Percentiles rank a stretch among this genome's conserved stretches.
Evolutionary conservation across 257 asterid genomes (phyloP).

Genomic region (Avicennia marina): DNA sequence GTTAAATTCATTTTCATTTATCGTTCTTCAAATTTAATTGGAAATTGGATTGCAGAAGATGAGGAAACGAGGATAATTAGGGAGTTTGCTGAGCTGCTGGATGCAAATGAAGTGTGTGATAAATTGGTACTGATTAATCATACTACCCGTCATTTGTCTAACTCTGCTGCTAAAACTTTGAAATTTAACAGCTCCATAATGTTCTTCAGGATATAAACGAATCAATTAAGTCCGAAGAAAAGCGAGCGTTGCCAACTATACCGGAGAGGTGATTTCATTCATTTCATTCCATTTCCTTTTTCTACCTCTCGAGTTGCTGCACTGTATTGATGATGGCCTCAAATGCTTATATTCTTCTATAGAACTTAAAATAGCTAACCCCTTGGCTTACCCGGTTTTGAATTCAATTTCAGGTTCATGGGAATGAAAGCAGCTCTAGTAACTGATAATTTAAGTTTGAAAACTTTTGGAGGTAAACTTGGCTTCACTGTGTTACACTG

Average conservation of each 20-base stretch:
- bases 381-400: not conserved
- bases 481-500: constrained; percentile 44
- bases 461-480: constrained; percentile 42
- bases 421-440: constrained; percentile 68
- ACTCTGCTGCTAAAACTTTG: not conserved
- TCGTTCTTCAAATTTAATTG: constrained; percentile 32
- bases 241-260: constrained; percentile 32
- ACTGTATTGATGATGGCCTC: not conserved
- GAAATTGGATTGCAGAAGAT: constrained; percentile 59
- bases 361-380: not conserved
- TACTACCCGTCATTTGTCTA: not conserved
- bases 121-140: constrained; percentile 29
- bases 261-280: constrained; percentile 44
- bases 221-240: no score
- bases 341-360: not conserved
- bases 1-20: no score
- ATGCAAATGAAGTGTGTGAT: constrained; percentile 48
- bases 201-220: constrained; percentile 9
- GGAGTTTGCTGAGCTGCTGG: constrained; percentile 75
- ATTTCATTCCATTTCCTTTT: not conserved
- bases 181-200: not conserved
- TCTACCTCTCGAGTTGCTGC: not conserved
- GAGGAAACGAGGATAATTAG: constrained; percentile 56
- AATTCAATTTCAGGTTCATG: constrained; percentile 49
- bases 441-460: constrained; percentile 37